These are phyloP conservation scores for Beta macrorhiza DNA, from an alignment of 179 eudicot genomes.

Conservation along the genomic window DNA sequence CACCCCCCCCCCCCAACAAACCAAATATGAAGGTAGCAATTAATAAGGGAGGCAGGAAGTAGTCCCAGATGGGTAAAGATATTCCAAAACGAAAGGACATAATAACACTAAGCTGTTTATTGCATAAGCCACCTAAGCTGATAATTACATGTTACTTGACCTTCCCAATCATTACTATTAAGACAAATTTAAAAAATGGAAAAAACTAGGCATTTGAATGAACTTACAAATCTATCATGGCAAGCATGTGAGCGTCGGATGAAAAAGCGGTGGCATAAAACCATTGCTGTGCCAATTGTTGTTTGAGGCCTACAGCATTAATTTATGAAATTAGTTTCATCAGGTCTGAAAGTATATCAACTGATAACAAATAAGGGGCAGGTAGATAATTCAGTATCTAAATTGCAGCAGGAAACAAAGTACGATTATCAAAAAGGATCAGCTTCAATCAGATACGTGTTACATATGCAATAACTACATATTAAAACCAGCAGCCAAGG, in stretches of 20 bases:
- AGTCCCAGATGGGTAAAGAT: background rate
- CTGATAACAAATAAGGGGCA: background rate
- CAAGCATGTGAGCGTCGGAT: constrained; percentile 89
- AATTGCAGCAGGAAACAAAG: background rate
- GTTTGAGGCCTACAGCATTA: constrained; percentile 82
- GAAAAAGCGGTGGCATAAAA: constrained; percentile 94
- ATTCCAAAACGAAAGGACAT: background rate
- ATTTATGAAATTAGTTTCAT: background rate
- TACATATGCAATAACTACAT: background rate
- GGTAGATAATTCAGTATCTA: background rate
- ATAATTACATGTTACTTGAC: background rate
- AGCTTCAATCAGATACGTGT: no score
- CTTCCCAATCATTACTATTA: background rate
- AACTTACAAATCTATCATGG: constrained; percentile 97
- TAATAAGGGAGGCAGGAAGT: background rate
- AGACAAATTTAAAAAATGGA: background rate
- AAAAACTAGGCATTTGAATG: background rate
- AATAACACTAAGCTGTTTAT: background rate
- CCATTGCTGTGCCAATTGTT: constrained; percentile 96
- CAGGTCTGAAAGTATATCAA: background rate
- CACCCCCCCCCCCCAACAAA: background rate
- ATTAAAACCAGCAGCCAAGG: background rate
- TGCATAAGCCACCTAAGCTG: background rate
- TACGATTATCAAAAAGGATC: background rate
- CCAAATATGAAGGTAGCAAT: background rate